These are phyloP conservation scores for Corniculantispora saksenae DNA, from an alignment of 2,329 filamentous ascomycete species.

Conservation along the genomic window DNA sequence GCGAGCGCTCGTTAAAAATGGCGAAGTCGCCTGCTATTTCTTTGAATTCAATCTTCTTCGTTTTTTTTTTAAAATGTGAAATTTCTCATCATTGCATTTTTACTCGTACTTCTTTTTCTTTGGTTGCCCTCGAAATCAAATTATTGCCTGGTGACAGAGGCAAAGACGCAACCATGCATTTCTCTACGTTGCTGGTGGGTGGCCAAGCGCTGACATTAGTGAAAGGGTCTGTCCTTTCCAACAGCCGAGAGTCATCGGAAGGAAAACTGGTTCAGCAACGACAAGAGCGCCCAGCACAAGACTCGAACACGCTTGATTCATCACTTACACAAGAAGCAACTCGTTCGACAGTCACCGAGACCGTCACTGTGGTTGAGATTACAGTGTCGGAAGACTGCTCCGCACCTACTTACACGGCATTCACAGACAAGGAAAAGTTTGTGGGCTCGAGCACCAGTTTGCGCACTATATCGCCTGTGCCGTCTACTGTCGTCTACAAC, in stretches of 20 bases:
- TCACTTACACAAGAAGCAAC: not conserved
- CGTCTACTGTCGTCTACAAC: constrained; percentile 6
- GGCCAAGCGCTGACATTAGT: constrained; percentile 7
- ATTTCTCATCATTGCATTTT: not conserved
- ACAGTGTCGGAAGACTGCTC: constrained; percentile 1
- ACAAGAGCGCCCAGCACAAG: not conserved
- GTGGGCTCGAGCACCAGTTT: not conserved
- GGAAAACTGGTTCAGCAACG: not conserved
- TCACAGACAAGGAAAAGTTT: not conserved
- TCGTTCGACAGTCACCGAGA: constrained; percentile 2
- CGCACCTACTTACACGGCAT: not conserved
- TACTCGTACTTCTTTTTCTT: not conserved
- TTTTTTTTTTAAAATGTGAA: not conserved
- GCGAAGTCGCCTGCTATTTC: not conserved
- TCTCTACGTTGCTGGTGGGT: not conserved
- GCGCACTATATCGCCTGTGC: not conserved
- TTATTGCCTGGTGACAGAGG: not conserved
- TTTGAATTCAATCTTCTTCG: not conserved
- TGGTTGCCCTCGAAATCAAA: not conserved
- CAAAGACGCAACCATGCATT: not conserved
- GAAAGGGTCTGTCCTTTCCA: not conserved
- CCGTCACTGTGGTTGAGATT: constrained; percentile 1
- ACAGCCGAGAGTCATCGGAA: not conserved
- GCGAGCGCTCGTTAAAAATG: not conserved
- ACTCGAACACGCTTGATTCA: not conserved